Evolutionary conservation across 2,329 filamentous ascomycete genomes (phyloP), one percentile per base, ranked within the genome.

Genomic region (Aureobasidium vineae): DNA sequence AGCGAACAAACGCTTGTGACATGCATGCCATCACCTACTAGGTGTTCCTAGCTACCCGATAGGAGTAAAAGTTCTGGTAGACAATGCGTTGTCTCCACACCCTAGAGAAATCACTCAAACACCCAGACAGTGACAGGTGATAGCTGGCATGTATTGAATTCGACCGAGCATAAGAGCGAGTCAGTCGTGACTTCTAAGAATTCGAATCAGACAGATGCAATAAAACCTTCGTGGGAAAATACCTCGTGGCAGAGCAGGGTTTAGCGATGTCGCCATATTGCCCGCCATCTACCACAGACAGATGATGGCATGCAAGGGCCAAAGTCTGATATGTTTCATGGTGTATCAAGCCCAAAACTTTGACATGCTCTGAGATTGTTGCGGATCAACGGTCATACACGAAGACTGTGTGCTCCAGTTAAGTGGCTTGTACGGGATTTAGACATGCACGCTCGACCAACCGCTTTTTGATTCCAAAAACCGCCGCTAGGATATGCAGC

Each of bases 231-330:
- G n/a, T 36, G 5, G 7, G 16, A 50, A 41, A 38, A 63, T 63
- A 36, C 59, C 59, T 63, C 59, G 59, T 63, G 59, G 59, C 21
- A 28, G 6, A 15, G 33, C 38, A 61, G 23, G 57, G 57, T 26
- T 43, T 31, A 52, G 36, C 45, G 8, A 64, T 64, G 61, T 64
- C 61, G 61, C 47, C 61, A 64, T 64, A 54, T 54, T 53, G 23
- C 38, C 5, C 38, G 21, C 61, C 61, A 43, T 53, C 38, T 43
- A 64, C 36, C 38, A 45, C 38, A 54, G 61, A 64, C 59, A 40
- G 43, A 63, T 63, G 21, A 63, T 63, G 33, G 36, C 47, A 63
- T 63, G 59, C 43, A 40, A 64, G 61, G 38, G 61, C 49, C 49
- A 43, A 53, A 54, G 23, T 26, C 13, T 53, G 61, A 45, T 33